Evolutionary conservation across 2,329 filamentous ascomycete species (phyloP), one percentile per base, ranked within the genome.

Genomic region (Trichoderma koningii): DNA sequence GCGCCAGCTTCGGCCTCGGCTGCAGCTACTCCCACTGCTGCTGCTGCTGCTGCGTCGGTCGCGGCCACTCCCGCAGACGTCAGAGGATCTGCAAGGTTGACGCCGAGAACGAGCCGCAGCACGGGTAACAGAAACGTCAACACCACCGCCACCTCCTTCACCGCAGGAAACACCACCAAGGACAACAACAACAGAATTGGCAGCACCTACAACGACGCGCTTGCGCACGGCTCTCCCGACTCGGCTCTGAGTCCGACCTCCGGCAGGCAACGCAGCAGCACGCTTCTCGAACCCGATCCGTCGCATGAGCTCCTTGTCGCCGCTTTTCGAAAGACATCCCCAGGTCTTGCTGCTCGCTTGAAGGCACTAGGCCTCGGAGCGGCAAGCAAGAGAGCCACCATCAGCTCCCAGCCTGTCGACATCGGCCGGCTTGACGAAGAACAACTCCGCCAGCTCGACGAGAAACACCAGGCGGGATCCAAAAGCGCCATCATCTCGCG

Each of bases 371-470:
- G 87, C 45, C 87, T 89, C 68, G 85, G 84, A 64, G 75, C 76
- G 5, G 51, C 41, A 45, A 38, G 28, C 59, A 78, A 78, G 68
- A 77, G 78, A 66, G 70, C 77, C 68, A 73, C 73, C 53, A 64
- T 68, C 60, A 55, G 69, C 28, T 70, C 68, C 17, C 69, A 75
- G 26, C 71, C 73, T 57, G 69, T 69, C 75, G 82, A 85, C 57
- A 82, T 91, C 71, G 89, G 89, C 69, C 87, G 89, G 66, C 86
- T 92, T 63, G 83, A 89, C 71, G 87, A 91, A 76, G 82, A 87
- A 69, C 88, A 91, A 71, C 82, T 92, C 65, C 84, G 86, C 70
- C 82, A 87, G 72, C 83, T 92, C 71, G 89, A 93, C 78, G 81
- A 85, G 69, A 85, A 86, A 66, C 87, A 90, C 73, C 83, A 84